Evolutionary conservation across 176 grass and related monocot species (phyloP), one percentile per base, ranked within the genome.

Genomic region (Phyllostachys edulis): DNA sequence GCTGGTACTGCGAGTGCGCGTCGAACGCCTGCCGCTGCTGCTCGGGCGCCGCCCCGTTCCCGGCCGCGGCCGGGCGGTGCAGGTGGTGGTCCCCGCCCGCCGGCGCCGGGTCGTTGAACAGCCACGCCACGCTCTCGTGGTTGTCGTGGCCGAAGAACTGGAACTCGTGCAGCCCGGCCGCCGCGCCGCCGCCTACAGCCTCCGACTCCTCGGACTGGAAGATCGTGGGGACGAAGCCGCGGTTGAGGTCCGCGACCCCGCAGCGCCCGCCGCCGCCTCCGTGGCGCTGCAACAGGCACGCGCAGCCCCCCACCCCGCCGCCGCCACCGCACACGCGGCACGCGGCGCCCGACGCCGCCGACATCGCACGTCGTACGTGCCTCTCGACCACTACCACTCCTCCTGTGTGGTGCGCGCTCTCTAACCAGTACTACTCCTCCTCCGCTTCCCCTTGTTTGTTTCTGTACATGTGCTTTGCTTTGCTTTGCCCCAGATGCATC

Each of bases 111-210:
- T 90, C 89, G 62, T 90, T 83, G 85, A 90, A 87, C 75, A 90
- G 80, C 89, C 89, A 87, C 51, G 89, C 77, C 17, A 90, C 89
- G 89, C 89, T 90, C 21, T 90, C 89, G 41, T 90, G 89, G 80
- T 90, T 79, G 39, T 90, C 89, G 75, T 90, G 93, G 37, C 92
- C 91, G 83, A 94, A 99, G 60, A 99, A 94, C 80, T 96, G 93
- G 85, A 94, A 99, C 66, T 94, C 80, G 39, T 88, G 87, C 57
- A 86, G 47, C 54, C 89, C 86, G 23, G 39, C 85, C 27, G 88
- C 88, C 4, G 76, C 67, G 17, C n/a, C 63, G 54, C 51, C 42
- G 0, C 9, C 18, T 2, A 9, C 17, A 12, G 36, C 9, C 17
- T 26, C n/a, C 32, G 38, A 36, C 32, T 63, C 88, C 79, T 79